These are phyloP conservation scores for Aspergillus ustus DNA, from an alignment of 2,329 filamentous ascomycete genomes.

Conservation along the genomic window DNA sequence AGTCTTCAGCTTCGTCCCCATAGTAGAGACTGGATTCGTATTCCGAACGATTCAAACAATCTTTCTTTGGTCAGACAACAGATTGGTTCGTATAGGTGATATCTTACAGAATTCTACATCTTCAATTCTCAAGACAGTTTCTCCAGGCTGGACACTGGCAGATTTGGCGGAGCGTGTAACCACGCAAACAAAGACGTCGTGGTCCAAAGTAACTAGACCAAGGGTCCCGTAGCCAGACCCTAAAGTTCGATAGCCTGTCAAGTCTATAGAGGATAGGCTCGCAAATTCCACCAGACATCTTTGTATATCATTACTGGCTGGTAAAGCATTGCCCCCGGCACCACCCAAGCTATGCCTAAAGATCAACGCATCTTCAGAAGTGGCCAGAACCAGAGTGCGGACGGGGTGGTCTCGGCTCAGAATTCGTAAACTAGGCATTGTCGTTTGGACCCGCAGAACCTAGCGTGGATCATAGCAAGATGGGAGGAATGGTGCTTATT, in stretches of 20 bases:
- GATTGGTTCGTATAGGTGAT: slow-evolving; percentile 4
- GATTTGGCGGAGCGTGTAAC: slow-evolving; percentile 79
- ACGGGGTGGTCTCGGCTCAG: slow-evolving; percentile 85
- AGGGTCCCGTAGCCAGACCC: slow-evolving; percentile 84
- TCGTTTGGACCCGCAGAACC: neutral
- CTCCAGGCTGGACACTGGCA: slow-evolving; percentile 81
- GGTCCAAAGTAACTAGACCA: slow-evolving; percentile 80
- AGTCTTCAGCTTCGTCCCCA: slow-evolving; percentile 58
- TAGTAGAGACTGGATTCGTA: slow-evolving; percentile 77
- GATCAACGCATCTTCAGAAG: slow-evolving; percentile 77
- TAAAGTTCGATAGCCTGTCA: slow-evolving; percentile 77
- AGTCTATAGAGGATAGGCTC: slow-evolving; percentile 64
- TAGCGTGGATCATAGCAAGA: neutral
- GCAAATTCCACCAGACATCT: slow-evolving; percentile 90
- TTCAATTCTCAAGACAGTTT: slow-evolving; percentile 85
- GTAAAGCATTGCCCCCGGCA: slow-evolving; percentile 51
- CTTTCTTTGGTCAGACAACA: slow-evolving; percentile 43
- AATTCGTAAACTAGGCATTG: slow-evolving; percentile 69
- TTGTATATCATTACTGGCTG: slow-evolving; percentile 44
- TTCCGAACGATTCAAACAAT: slow-evolving; percentile 83
- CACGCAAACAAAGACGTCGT: slow-evolving; percentile 88
- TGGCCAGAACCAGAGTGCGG: slow-evolving; percentile 84
- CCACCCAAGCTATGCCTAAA: slow-evolving; percentile 77
- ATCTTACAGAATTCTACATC: slow-evolving; percentile 76
- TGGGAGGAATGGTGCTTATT: neutral